These are phyloP conservation scores for Blastobotrys raffinosifermentans DNA, from an alignment of 1,139 yeast species.

Conservation along the genomic window DNA sequence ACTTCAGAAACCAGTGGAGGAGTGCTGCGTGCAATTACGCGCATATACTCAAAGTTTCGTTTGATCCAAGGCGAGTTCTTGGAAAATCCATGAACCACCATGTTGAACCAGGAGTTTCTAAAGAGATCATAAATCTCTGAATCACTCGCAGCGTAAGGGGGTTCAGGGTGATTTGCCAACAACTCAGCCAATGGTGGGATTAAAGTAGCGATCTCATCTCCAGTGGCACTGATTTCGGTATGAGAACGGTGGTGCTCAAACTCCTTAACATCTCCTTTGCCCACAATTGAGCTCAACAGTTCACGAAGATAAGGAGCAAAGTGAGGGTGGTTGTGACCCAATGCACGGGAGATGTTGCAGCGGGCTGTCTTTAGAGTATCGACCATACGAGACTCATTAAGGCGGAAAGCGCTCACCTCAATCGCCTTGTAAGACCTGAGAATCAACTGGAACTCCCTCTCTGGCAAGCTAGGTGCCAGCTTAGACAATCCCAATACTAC, in stretches of 20 bases:
- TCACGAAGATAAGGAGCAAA: constrained; percentile 59
- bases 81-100: constrained; percentile 86
- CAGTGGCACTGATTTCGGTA: constrained; percentile 69
- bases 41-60: constrained; percentile 44
- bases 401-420: constrained; percentile 25
- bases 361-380: constrained; percentile 23
- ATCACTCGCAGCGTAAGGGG: constrained; percentile 41
- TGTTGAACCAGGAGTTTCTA: constrained; percentile 89
- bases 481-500: constrained; percentile 52
- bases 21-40: constrained; percentile 74
- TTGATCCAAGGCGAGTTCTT: constrained; percentile 52
- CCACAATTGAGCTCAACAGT: constrained; percentile 58
- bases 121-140: constrained; percentile 51
- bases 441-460: constrained; percentile 53
- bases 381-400: constrained; percentile 22
- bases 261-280: constrained; percentile 77
- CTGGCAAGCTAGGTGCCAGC: constrained; percentile 54
- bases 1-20: constrained; percentile 91
- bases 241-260: constrained; percentile 80
- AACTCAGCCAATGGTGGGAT: constrained; percentile 71
- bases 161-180: constrained; percentile 52
- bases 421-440: constrained; percentile 37
- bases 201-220: constrained; percentile 62
- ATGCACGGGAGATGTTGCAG: constrained; percentile 40
- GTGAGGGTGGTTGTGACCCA: constrained; percentile 38